Evolutionary conservation across 176 grass and related monocot species (phyloP), one percentile per base, ranked within the genome.

Genomic region (Oryza glumipatula): DNA sequence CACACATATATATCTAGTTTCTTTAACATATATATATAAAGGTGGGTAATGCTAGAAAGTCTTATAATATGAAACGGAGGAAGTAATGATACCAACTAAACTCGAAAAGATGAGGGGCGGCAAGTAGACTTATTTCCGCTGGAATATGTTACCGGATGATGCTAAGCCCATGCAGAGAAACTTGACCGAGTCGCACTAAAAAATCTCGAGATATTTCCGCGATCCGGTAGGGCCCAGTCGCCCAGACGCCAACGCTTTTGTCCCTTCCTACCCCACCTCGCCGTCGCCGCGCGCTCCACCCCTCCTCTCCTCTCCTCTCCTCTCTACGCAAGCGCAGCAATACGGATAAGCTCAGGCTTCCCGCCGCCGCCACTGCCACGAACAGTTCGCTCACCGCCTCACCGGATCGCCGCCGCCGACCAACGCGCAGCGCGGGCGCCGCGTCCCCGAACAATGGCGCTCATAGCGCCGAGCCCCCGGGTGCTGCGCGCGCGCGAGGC

Each of bases 401-500:
- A 21, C 19, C 52, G 15, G 22, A 26, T 65, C 63, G 39, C 39
- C 64, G 73, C 38, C 21, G 6, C 39, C 21, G 19, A 2, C 2
- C 52, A 23, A 2, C 11, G 30, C 79, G 48, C 13, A 32, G 21
- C 44, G 7, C 7, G 38, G 38, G 9, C 71, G 15, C 36, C 76
- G 15, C 2, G 44, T 48, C 63, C 49, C n/a, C 65, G n/a, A 23
- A 9, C 71, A 45, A 96, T 97, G 94, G 82, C 85, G 47, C 82
- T 89, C 67, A 86, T 94, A 7, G 71, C 94, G 51, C 87, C 89
- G 30, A 82, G 86, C 75, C 78, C 89, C 36, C 81, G 89, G 69
- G 70, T 77, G 58, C 89, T 89, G 58, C 58, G 21, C 7, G 58
- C 23, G 3, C 58, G 58, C 58, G 58, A 63, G 58, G 58, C 58